Evolutionary conservation across 2,329 filamentous ascomycete genomes (phyloP).

Genomic region (Periconia sp.): DNA sequence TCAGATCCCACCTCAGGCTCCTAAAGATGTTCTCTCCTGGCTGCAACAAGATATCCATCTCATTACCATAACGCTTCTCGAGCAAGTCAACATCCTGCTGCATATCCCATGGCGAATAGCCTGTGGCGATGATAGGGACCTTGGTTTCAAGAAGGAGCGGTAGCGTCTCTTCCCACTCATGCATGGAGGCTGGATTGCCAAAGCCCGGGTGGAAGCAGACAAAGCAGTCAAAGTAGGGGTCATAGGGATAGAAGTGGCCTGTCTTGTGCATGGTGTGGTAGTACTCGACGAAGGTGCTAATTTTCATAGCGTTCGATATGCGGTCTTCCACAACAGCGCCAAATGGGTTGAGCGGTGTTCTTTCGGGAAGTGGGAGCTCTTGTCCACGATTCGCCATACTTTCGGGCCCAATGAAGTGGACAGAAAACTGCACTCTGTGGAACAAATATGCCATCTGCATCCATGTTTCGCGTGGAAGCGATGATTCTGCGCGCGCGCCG

Average conservation of each 20-base stretch:
- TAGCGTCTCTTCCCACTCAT: slow-evolving; percentile 92
- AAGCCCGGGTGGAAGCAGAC: slow-evolving; percentile 96
- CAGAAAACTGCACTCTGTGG: slow-evolving; percentile 85
- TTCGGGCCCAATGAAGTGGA: slow-evolving; percentile 95
- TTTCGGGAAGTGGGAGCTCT: slow-evolving; percentile 88
- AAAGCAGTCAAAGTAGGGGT: slow-evolving; percentile 98
- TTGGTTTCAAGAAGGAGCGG: slow-evolving; percentile 94
- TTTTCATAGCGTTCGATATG: slow-evolving; percentile 88
- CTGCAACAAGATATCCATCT: slow-evolving; percentile 90
- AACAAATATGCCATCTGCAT: slow-evolving; percentile 93
- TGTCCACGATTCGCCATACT: slow-evolving; percentile 92
- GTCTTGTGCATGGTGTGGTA: slow-evolving; percentile 96
- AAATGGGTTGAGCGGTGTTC: slow-evolving; percentile 86
- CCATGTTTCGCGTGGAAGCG: slow-evolving; percentile 92
- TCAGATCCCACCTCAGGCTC: slow-evolving; percentile 94
- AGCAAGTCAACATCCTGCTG: slow-evolving; percentile 92
- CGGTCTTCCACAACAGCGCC: slow-evolving; percentile 94
- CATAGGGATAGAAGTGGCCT: slow-evolving; percentile 89
- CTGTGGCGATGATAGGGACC: slow-evolving; percentile 90
- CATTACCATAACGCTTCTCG: slow-evolving; percentile 79
- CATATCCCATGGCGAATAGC: slow-evolving; percentile 96
- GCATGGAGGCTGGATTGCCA: slow-evolving; percentile 88
- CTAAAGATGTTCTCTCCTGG: slow-evolving; percentile 94
- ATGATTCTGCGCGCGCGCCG: slow-evolving; percentile 96
- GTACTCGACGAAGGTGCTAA: slow-evolving; percentile 97